Evolutionary conservation across 2,329 filamentous ascomycete species (phyloP), one percentile per base, ranked within the genome.

Genomic region (Sporothrix variecibatus): DNA sequence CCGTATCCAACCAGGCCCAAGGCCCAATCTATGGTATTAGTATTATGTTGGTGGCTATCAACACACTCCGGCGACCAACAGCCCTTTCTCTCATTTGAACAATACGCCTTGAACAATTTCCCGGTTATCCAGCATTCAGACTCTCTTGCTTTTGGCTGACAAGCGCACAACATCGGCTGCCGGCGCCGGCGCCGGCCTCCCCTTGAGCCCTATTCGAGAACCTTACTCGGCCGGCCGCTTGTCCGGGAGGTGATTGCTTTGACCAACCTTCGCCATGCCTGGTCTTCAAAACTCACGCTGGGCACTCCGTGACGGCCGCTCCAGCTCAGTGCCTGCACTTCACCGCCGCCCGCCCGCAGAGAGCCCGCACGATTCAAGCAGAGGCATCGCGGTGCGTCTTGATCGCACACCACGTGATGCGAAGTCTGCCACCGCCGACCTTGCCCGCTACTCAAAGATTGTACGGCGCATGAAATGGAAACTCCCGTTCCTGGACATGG

Each of bases 401-500:
- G 31, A 46, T 2, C 40, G 9, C 6, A 11, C 9, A 11, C 49
- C 71, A 3, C 23, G 4, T 23, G 17, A n/a, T 11, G 23, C 26
- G 26, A 53, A 60, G 8, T 43, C 74, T 28, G 71, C 79, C 11
- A 74, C 75, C 28, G 78, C 79, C 2, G 87, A 90, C 58, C 84
- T 91, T 0, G 82, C 84, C 2, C 86, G 89, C 7, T 91, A 90
- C 79, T 85, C 87, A 75, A 90, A 90, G 77, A 88, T 90, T 38
- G 86, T 89, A 26, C 85, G 86, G 2, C 86, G 90, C 1, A 82
- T 92, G 60, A 86, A 87, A 76, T 92, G 90, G 90, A 92, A 91
- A 79, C 85, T 88, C 1, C 85, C 88, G 15, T 89, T 89, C 76
- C 83, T 92, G 43, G 85, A 86, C n/a, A 80, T 83, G 71, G 88